phyloP scores from a whole-genome alignment of 805 yeast genomes.

The Kazachstania viticola region DNA sequence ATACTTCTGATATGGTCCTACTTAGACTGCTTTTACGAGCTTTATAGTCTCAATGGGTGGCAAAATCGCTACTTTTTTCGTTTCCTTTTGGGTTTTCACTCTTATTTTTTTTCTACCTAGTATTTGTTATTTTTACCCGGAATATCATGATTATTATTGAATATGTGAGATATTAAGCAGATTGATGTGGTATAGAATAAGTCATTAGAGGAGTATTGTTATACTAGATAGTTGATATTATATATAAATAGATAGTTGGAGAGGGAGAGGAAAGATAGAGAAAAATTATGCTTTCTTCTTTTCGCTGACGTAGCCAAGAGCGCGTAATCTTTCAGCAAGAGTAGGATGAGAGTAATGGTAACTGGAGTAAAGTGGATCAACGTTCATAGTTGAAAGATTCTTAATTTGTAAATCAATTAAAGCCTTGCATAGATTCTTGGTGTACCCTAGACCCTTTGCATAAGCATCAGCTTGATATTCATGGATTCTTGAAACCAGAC shows the following conservation, averaged over 20 bases:
- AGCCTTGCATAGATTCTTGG: constrained; percentile 55
- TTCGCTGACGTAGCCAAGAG: constrained; percentile 40
- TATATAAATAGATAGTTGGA: not conserved
- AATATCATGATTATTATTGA: too few relatives aligned
- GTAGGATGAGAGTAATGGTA: constrained; percentile 90
- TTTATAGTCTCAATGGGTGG: too few relatives aligned
- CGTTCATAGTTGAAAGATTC: constrained; percentile 76
- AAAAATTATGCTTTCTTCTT: constrained; percentile 16
- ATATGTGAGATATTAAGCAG: too few relatives aligned
- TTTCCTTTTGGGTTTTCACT: too few relatives aligned
- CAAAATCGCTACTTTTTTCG: too few relatives aligned
- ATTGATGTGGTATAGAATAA: too few relatives aligned
- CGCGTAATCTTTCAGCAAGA: constrained; percentile 74
- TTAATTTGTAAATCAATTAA: constrained; percentile 67
- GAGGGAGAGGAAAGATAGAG: not conserved
- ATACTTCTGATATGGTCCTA: too few relatives aligned
- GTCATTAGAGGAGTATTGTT: too few relatives aligned
- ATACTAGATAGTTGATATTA: too few relatives aligned
- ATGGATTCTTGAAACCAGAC: constrained; percentile 66
- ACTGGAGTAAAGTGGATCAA: constrained; percentile 81
- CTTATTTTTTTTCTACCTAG: too few relatives aligned
- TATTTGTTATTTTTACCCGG: too few relatives aligned
- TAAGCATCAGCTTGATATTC: constrained; percentile 91
- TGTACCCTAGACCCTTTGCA: constrained; percentile 66
- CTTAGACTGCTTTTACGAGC: too few relatives aligned